Base-by-base conservation (phyloP, 2,329 filamentous ascomycete species). In the Sclerotinia spermophila region DNA sequence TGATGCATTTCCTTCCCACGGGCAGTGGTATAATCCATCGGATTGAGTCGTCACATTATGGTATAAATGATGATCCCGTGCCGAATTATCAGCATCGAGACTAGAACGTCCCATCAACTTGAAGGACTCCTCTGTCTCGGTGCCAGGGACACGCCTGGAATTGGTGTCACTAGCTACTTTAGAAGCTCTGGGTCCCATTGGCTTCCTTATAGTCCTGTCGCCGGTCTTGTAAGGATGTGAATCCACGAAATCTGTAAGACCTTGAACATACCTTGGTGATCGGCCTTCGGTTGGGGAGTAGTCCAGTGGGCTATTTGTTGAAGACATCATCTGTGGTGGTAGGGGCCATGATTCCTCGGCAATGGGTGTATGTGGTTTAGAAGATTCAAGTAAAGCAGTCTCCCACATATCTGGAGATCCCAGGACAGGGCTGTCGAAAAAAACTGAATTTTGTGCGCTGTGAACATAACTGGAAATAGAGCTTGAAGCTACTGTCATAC, bases 21-120 rank as follows among this genome's bases (percentile, higher is more conserved):
- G 95, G 85, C 95, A 98, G 83, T 97, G 93, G 83, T 96, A 98
- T 71, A 96, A 87, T 79, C 93, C 94, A 81, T 97, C 93, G 45
- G 85, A 80, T 55, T 86, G 81, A 51, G 65, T 68, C 15, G 90
- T 87, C 69, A 85, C 87, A 75, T 88, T 88, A 79, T 90, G 90
- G 84, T 94, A 95, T 19, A 93, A 83, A 30, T 85, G 86, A 79
- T 94, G 90, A 79, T 89, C 87, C 78, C 88, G 82, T 44, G 87
- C 88, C 74, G 75, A 74, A 62, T 80, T 80, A 62, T 80, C 78
- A 61, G 77, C 67, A 19, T 79, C 78, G 42, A 76, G 71, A 67
- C 73, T 77, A n/a, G 77, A 75, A 59, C 78, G 77, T 68, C 75
- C 74, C 61, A 75, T 72, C 48, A 76, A 60, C 69, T 75, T 77